phyloP scores from a whole-genome alignment of 768 basidiomycete genomes.

The Agaricus subrufescens region DNA sequence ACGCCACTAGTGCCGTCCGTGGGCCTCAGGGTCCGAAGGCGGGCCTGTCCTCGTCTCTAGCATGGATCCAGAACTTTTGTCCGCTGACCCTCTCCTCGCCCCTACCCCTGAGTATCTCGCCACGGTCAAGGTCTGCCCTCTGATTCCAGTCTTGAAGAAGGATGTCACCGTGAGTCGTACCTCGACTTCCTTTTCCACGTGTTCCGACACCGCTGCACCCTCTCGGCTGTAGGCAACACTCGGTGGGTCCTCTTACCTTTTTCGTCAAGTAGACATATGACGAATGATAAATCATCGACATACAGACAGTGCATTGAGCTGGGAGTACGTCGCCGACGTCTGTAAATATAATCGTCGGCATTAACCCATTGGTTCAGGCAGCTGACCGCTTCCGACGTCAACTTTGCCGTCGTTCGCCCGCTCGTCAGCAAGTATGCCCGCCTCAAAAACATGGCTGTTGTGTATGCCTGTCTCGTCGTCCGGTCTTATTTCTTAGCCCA shows the following conservation, averaged over 20 bases:
- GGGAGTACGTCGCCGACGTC: constrained; percentile 57
- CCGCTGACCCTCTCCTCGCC: constrained; percentile 32
- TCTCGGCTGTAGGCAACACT: constrained; percentile 37
- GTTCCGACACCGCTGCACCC: not conserved
- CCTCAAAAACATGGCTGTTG: constrained; percentile 67
- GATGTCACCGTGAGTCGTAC: constrained; percentile 56
- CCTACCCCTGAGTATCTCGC: constrained; percentile 56
- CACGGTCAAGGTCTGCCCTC: constrained; percentile 73
- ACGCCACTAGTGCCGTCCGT: not conserved
- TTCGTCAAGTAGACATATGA: constrained; percentile 13
- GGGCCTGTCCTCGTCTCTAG: not conserved
- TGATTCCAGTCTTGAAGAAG: constrained; percentile 66
- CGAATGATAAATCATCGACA: not conserved
- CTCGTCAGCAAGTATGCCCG: constrained; percentile 75
- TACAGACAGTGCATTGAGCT: constrained; percentile 66
- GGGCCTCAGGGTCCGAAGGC: not conserved
- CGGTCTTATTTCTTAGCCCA: constrained; percentile 74
- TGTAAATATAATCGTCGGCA: not conserved
- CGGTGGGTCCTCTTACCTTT: constrained; percentile 23
- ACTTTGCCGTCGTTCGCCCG: constrained; percentile 75
- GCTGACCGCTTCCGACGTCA: constrained; percentile 77
- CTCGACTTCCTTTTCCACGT: not conserved
- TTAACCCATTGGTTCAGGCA: constrained; percentile 41
- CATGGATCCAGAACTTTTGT: constrained; percentile 43
- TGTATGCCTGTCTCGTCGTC: constrained; percentile 75